These are phyloP conservation scores for Paraleonurus japonicus DNA, from an alignment of 257 asterid genomes.

Conservation along the genomic window DNA sequence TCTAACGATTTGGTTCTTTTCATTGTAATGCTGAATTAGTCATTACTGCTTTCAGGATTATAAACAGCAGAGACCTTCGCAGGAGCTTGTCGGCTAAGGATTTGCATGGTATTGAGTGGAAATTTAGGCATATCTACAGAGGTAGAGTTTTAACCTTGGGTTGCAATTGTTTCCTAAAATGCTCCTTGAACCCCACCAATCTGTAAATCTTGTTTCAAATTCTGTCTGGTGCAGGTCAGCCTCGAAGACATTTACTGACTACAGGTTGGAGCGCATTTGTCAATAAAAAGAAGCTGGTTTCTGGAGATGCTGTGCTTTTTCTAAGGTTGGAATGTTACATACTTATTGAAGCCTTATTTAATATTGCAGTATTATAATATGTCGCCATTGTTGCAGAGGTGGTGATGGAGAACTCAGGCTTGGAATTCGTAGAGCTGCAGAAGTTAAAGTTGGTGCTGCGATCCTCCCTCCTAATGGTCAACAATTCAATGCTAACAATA, in stretches of 20 bases:
- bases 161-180: neutral
- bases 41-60: slow-evolving; percentile 57
- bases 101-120: slow-evolving; percentile 89
- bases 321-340: slow-evolving; percentile 50
- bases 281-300: slow-evolving; percentile 83
- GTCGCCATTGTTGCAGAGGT: slow-evolving; percentile 50
- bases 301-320: slow-evolving; percentile 97
- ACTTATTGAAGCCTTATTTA: neutral
- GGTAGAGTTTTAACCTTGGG: slow-evolving; percentile 39
- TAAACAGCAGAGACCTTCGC: slow-evolving; percentile 92
- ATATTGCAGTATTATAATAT: slow-evolving; percentile 2
- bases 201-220: neutral
- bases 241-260: slow-evolving; percentile 94
- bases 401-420: slow-evolving; percentile 97
- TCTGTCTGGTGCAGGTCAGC: slow-evolving; percentile 73
- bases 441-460: slow-evolving; percentile 51
- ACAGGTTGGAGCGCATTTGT: slow-evolving; percentile 99
- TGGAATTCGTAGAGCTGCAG: slow-evolving; percentile 94
- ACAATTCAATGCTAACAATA: slow-evolving; percentile 52
- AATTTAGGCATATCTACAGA: slow-evolving; percentile 90
- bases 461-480: slow-evolving; percentile 46
- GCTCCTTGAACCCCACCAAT: neutral
- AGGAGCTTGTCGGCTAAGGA: slow-evolving; percentile 96
- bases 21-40: neutral
- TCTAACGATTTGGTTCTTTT: neutral